Evolutionary conservation across 75 land plant genomes (phyloP).

Genomic region (Cupressus sempervirens): DNA sequence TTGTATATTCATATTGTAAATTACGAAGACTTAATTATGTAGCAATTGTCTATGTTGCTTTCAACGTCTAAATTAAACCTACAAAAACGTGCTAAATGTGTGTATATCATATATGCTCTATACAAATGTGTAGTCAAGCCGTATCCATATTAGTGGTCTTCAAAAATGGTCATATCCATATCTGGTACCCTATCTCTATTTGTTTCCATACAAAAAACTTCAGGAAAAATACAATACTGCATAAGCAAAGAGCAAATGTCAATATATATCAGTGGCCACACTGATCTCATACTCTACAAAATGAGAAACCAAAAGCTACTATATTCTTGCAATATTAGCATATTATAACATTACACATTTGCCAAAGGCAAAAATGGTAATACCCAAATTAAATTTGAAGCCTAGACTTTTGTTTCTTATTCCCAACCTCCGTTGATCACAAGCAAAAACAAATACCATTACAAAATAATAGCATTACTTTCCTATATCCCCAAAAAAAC

Average conservation of each 20-base stretch:
- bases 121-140: too few species aligned
- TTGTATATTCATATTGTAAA: too few species aligned
- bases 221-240: not conserved
- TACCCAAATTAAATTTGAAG: not conserved
- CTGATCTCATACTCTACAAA: not conserved
- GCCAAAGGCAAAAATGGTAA: not conserved
- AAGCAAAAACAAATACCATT: not conserved
- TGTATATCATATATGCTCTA: too few species aligned
- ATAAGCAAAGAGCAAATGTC: not conserved
- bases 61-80: too few species aligned
- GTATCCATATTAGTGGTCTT: too few species aligned
- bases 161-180: too few species aligned
- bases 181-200: too few species aligned
- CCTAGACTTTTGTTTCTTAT: not conserved
- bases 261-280: not conserved
- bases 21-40: too few species aligned
- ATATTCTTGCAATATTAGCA: not conserved
- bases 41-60: too few species aligned
- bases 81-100: too few species aligned
- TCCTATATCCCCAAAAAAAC: not conserved
- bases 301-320: too few species aligned
- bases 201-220: not conserved
- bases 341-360: not conserved
- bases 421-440: not conserved
- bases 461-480: constrained; percentile 1